These are phyloP conservation scores for Fusarium floridanum DNA, from an alignment of 2,329 filamentous ascomycete genomes.

Conservation along the genomic window DNA sequence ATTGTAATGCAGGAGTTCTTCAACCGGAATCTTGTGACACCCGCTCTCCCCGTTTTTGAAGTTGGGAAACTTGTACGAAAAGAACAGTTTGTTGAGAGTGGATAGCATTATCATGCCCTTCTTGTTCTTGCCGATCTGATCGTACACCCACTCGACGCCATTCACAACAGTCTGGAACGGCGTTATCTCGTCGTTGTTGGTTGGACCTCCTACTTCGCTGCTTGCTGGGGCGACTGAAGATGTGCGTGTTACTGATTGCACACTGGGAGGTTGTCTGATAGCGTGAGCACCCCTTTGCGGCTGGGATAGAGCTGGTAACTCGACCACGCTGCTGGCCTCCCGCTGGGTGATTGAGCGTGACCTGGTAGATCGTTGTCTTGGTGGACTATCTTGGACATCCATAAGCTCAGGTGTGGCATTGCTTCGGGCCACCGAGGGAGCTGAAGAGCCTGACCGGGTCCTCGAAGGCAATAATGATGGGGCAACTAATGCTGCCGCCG, in stretches of 20 bases:
- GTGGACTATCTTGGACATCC: constrained; percentile 17
- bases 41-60: constrained; percentile 45
- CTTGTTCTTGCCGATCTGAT: constrained; percentile 31
- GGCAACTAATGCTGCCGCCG: constrained; percentile 8
- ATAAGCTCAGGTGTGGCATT: constrained; percentile 28
- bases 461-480: constrained; percentile 34
- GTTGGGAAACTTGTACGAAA: constrained; percentile 49
- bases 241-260: constrained; percentile 11
- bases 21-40: constrained; percentile 57
- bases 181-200: constrained; percentile 22
- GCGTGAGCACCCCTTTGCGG: constrained; percentile 11
- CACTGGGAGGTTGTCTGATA: constrained; percentile 12
- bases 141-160: constrained; percentile 43
- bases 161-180: constrained; percentile 47
- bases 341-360: constrained; percentile 34
- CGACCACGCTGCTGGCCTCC: not conserved
- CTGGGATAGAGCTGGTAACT: constrained; percentile 5
- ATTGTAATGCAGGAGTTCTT: constrained; percentile 61
- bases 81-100: constrained; percentile 50
- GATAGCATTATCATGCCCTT: constrained; percentile 37
- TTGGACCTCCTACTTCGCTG: not conserved
- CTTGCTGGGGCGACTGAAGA: constrained; percentile 9
- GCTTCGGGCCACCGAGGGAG: constrained; percentile 17
- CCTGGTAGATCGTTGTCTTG: constrained; percentile 30
- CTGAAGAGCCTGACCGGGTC: constrained; percentile 39